Percentiles rank a stretch among this genome's conserved stretches.
Evolutionary conservation across 2,329 filamentous ascomycete species (phyloP).

Genomic region (Penicillium sp.): DNA sequence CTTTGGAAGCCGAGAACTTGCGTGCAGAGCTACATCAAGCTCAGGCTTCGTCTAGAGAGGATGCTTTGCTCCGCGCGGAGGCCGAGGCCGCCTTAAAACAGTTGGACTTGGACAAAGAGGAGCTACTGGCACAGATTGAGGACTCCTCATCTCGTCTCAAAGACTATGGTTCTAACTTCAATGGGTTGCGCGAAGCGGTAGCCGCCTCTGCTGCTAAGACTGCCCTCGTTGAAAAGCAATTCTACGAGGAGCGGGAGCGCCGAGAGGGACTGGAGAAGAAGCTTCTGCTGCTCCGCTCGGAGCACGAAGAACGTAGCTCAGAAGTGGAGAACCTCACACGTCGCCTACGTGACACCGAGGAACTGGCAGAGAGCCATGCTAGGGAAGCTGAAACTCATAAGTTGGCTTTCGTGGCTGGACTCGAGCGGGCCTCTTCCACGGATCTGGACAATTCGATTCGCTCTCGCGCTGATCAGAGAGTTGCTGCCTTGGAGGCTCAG

Average conservation of each 20-base stretch:
- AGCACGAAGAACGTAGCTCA: constrained; percentile 77
- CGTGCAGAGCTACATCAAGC: constrained; percentile 81
- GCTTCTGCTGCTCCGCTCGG: constrained; percentile 72
- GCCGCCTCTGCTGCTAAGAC: constrained; percentile 77
- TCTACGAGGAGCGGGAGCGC: constrained; percentile 74
- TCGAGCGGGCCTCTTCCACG: constrained; percentile 68
- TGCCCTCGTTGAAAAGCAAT: constrained; percentile 72
- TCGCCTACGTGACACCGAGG: constrained; percentile 80
- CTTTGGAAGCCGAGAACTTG: constrained; percentile 80
- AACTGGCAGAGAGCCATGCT: constrained; percentile 82
- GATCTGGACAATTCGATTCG: constrained; percentile 39
- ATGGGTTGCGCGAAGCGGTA: constrained; percentile 75
- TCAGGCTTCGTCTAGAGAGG: constrained; percentile 77
- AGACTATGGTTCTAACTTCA: constrained; percentile 71
- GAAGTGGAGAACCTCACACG: constrained; percentile 76
- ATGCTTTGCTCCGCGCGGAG: constrained; percentile 75
- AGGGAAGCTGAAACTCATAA: constrained; percentile 85
- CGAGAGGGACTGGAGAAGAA: constrained; percentile 76
- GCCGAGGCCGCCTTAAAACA: constrained; percentile 73
- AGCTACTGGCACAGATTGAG: constrained; percentile 69
- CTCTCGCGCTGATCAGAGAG: constrained; percentile 55
- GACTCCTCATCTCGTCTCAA: constrained; percentile 67
- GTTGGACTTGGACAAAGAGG: constrained; percentile 82
- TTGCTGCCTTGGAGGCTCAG: constrained; percentile 76
- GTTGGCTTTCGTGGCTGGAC: constrained; percentile 75